Evolutionary conservation across 768 basidiomycete genomes (phyloP).

Genomic region (Pholiota microspora): DNA sequence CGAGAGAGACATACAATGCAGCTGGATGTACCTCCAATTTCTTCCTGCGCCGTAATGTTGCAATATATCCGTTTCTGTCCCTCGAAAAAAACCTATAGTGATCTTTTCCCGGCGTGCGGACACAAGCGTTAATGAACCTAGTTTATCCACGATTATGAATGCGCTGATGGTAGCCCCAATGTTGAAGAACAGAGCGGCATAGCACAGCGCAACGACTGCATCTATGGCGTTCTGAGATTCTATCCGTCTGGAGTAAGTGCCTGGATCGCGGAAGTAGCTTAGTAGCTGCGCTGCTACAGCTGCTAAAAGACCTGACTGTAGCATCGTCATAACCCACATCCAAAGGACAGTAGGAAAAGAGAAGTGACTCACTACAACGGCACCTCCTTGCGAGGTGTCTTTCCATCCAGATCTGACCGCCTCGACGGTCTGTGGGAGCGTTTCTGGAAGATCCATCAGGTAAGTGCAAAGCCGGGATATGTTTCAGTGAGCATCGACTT

Average conservation of each 20-base stretch:
- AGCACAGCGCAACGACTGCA: slow-evolving; percentile 13
- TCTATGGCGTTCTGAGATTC: not conserved
- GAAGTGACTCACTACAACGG: not conserved
- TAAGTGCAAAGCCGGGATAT: not conserved
- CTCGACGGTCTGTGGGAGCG: not conserved
- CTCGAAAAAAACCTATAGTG: not conserved
- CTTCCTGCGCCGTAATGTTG: not conserved
- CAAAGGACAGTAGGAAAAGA: no score
- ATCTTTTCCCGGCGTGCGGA: not conserved
- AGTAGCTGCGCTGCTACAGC: slow-evolving; percentile 9
- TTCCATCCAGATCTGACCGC: not conserved
- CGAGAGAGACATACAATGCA: not conserved
- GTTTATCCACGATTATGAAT: slow-evolving; percentile 10
- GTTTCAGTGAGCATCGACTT: not conserved
- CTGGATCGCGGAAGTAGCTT: slow-evolving; percentile 7
- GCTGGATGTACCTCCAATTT: not conserved
- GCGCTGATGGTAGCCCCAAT: slow-evolving; percentile 8
- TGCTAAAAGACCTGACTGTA: slow-evolving; percentile 12
- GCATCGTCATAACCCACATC: no score
- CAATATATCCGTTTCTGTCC: not conserved
- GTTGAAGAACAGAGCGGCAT: slow-evolving; percentile 14
- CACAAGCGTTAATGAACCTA: slow-evolving; percentile 9
- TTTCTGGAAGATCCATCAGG: not conserved
- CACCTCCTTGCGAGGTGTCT: slow-evolving; percentile 4
- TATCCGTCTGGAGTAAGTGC: not conserved